These are phyloP conservation scores for Chimonanthus praecox DNA, from an alignment of 164 flowering plant species.

Conservation along the genomic window DNA sequence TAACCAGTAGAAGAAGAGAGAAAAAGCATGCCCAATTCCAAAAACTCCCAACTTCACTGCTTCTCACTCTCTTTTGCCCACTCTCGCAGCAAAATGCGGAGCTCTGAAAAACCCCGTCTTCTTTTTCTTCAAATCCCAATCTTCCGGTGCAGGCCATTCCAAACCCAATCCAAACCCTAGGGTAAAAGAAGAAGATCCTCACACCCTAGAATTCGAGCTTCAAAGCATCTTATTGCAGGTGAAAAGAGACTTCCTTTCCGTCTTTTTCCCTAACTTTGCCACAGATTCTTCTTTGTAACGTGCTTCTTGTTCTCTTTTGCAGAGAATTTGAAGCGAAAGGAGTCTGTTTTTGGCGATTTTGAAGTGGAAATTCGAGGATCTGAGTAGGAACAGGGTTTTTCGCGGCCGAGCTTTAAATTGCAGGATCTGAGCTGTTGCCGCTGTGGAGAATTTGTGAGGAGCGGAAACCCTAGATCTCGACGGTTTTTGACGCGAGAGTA, in stretches of 20 bases:
- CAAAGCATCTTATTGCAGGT: background rate
- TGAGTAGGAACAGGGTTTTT: conserved; percentile 1
- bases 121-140: background rate
- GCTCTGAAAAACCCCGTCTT: background rate
- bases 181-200: background rate
- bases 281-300: background rate
- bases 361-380: conserved; percentile 14
- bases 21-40: background rate
- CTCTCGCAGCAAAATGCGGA: conserved; percentile 9
- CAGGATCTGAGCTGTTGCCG: background rate
- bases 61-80: background rate
- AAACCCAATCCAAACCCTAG: background rate
- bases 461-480: background rate
- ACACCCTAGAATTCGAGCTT: conserved; percentile 9
- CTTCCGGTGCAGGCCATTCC: background rate
- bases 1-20: background rate
- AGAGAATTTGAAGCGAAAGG: conserved; percentile 8
- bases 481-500: background rate
- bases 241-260: background rate
- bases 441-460: conserved; percentile 1
- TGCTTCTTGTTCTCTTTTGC: background rate
- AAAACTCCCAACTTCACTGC: background rate
- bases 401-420: background rate
- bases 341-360: conserved; percentile 11
- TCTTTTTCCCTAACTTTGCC: background rate